Evolutionary conservation across 2,329 filamentous ascomycete species (phyloP).

Genomic region (Nemania sp.): DNA sequence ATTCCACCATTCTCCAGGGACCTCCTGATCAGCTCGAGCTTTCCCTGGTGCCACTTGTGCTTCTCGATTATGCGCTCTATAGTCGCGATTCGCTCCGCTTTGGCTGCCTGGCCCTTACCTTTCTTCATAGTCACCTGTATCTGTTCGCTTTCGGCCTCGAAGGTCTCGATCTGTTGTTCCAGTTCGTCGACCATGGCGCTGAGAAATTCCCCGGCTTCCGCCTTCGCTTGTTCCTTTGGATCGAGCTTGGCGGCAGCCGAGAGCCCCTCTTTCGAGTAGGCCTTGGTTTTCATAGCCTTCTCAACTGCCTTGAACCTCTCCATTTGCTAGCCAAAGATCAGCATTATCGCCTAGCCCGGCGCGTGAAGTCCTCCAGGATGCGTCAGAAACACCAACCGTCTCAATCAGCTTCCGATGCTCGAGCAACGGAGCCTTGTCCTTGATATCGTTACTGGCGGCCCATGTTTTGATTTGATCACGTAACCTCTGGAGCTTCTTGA

Average conservation of each 20-base stretch:
- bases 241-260: slow-evolving; percentile 93
- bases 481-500: slow-evolving; percentile 98
- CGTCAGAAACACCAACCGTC: slow-evolving; percentile 73
- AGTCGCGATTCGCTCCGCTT: slow-evolving; percentile 88
- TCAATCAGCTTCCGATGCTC: slow-evolving; percentile 97
- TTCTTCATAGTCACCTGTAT: slow-evolving; percentile 94
- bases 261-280: slow-evolving; percentile 97
- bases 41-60: slow-evolving; percentile 96
- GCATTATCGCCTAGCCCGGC: slow-evolving; percentile 25
- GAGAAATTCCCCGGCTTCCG: slow-evolving; percentile 88
- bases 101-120: slow-evolving; percentile 86
- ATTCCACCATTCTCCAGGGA: slow-evolving; percentile 93
- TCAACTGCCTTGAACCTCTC: slow-evolving; percentile 99
- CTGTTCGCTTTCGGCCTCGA: slow-evolving; percentile 89
- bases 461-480: slow-evolving; percentile 99
- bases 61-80: slow-evolving; percentile 87
- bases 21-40: slow-evolving; percentile 89
- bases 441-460: slow-evolving; percentile 98
- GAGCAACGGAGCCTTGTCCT: slow-evolving; percentile 95
- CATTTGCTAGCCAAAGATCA: slow-evolving; percentile 79
- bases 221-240: slow-evolving; percentile 96
- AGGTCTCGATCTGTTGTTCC: slow-evolving; percentile 89
- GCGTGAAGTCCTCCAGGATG: slow-evolving; percentile 8
- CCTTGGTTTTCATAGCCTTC: slow-evolving; percentile 99
- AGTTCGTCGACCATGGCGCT: slow-evolving; percentile 90